Percentiles rank a stretch among this genome's conserved stretches.
phyloP scores from a whole-genome alignment of 495 filamentous ascomycete genomes.

The Lophiostoma macrostomum region DNA sequence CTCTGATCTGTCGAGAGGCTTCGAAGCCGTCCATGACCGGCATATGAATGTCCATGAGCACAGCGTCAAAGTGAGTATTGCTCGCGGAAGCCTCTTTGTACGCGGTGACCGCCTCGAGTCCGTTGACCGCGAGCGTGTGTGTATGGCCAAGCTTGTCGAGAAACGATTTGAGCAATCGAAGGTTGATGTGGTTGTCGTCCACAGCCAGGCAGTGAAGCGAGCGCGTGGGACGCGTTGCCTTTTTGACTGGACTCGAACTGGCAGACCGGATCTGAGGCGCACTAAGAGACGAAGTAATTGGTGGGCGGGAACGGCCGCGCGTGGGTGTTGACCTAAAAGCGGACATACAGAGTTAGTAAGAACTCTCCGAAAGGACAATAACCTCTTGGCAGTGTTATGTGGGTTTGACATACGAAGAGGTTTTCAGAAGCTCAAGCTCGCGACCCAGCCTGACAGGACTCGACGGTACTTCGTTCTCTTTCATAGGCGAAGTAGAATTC shows the following conservation, averaged over 20 bases:
- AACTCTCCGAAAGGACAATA: no score
- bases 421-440: no score
- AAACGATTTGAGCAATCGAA: constrained; percentile 53
- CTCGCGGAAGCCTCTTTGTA: constrained; percentile 43
- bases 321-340: not conserved
- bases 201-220: constrained; percentile 55
- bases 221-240: not conserved
- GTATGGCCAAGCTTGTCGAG: constrained; percentile 54
- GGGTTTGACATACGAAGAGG: no score
- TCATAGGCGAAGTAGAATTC: constrained; percentile 3
- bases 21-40: constrained; percentile 44
- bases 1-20: constrained; percentile 32
- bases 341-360: not conserved
- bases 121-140: constrained; percentile 56
- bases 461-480: no score
- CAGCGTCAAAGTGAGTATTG: not conserved
- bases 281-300: constrained; percentile 3
- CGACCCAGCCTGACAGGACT: no score
- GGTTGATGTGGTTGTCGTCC: constrained; percentile 74
- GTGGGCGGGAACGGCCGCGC: not conserved
- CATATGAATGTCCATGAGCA: constrained; percentile 63
- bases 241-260: not conserved
- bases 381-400: no score
- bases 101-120: constrained; percentile 55
- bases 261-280: constrained; percentile 12